These are phyloP conservation scores for Myxozyma kluyveri DNA, from an alignment of 805 yeast species.

Conservation along the genomic window DNA sequence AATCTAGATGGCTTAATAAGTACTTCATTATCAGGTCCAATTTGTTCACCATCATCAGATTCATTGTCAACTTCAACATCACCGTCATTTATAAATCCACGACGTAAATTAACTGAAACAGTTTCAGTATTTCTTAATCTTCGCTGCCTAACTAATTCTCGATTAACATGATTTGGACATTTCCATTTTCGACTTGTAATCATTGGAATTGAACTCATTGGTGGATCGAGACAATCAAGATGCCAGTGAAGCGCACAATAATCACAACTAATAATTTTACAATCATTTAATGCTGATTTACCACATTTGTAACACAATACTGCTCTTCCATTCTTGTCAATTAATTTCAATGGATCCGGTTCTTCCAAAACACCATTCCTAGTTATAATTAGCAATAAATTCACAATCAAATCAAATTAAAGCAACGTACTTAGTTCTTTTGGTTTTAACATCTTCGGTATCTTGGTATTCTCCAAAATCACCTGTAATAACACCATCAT, in stretches of 20 bases:
- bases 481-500: slow-evolving; percentile 68
- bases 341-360: slow-evolving; percentile 59
- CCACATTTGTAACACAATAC: slow-evolving; percentile 75
- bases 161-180: slow-evolving; percentile 76
- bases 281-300: slow-evolving; percentile 58
- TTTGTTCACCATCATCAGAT: slow-evolving; percentile 42
- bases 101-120: slow-evolving; percentile 53
- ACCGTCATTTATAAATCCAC: slow-evolving; percentile 56
- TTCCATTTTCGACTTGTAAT: slow-evolving; percentile 77
- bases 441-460: slow-evolving; percentile 24
- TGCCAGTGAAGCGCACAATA: slow-evolving; percentile 85
- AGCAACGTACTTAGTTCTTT: slow-evolving; percentile 17
- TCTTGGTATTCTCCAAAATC: slow-evolving; percentile 70
- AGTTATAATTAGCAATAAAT: slow-evolving; percentile 38
- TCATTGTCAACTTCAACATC: slow-evolving; percentile 53
- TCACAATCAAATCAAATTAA: background rate
- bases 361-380: slow-evolving; percentile 48
- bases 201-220: slow-evolving; percentile 66
- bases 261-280: slow-evolving; percentile 70
- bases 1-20: slow-evolving; percentile 19
- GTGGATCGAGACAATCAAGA: slow-evolving; percentile 78
- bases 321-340: slow-evolving; percentile 67
- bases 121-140: slow-evolving; percentile 50
- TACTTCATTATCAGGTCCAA: slow-evolving; percentile 13
- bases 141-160: slow-evolving; percentile 34